Evolutionary conservation across 1,284 basidiomycete species (phyloP), one percentile per base, ranked within the genome.

Genomic region (Apiotrichum sp.): DNA sequence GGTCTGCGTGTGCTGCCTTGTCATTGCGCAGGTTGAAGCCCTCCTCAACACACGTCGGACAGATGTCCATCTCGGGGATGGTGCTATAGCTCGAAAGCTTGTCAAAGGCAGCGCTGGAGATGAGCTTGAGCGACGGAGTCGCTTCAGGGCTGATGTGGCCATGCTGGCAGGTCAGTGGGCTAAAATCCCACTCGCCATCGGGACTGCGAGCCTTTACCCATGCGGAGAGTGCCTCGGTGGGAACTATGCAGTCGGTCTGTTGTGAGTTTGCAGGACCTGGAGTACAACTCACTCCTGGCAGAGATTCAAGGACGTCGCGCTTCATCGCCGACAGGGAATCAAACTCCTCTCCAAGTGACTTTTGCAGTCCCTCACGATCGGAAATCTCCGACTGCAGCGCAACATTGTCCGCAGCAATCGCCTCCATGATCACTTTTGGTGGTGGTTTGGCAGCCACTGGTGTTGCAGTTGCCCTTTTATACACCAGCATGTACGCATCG

Each of bases 401-500:
- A 1, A 38, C 71, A 68, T 90, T 89, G 22, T 86, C 75, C 3
- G 68, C 68, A 11, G 79, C 70, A 3, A 92, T 81, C 14, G 82
- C 78, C 13, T 81, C 73, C 55, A 79, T 57, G 3, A 86, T 84
- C 38, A 77, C 74, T 31, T 69, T 60, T 3, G 87, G 85, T 7
- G 31, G 10, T 29, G 85, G 84, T 31, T 62, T 58, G 3, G 22
- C 16, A 6, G 42, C 14, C 77, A 31, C 68, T 49, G 62, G 3
- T 4, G 22, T 9, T 34, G 5, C 4, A 9, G 68, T 54, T 40
- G 69, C 70, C 8, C 82, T 82, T 42, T 83, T 81, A 74, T 95
- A 96, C 50, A 96, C 85, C 40, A 95, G 81, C 90, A 95, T 93
- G 75, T 96, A 95, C 31, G 89, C 89, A 64, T 93, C 89, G 71